Evolutionary conservation across 2,329 filamentous ascomycete genomes (phyloP), one percentile per base, ranked within the genome.

Genomic region (Elsinoe perseae): DNA sequence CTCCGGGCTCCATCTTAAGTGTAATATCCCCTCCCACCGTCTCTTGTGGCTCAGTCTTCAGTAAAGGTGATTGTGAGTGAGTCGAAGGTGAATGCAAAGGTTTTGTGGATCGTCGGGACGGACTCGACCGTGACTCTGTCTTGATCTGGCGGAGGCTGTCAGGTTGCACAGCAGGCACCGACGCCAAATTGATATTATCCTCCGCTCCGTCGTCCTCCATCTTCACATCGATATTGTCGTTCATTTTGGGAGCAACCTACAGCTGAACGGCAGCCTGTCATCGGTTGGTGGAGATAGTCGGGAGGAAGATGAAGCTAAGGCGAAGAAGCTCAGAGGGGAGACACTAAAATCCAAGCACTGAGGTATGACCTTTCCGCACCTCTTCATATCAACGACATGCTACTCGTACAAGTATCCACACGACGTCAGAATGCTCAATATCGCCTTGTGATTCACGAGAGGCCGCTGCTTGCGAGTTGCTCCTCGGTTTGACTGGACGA

Each of bases 1-100:
- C 82, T 20, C 81, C 80, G 23, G 80, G 79, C 69, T 85, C 81
- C 66, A 80, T 73, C 68, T 83, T 85, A 64, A 85, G 68, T 52
- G 76, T 79, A 57, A 85, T 80, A 59, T 81, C 80, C 61, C 80
- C 82, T 58, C 79, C 78, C 53, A 85, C 71, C 38, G 74, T 75
- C 63, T 82, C 78, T 65, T 81, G 77, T 32, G 74, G 65, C 57
- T 75, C 71, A 56, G 66, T 66, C 53, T 69, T 70, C 53, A 64
- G 59, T 6, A 67, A 65, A 12, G 73, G 69, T 5, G 73, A 72
- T n/a, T 67, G 62, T 27, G 65, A 61, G 12, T 66, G 64, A 27
- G 64, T 65, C 27, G 62, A 56, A 34, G 53, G 42, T 46, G 53
- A 56, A n/a, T 44, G 23, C 9, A 34, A 61, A 38, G 61, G 57